phyloP scores from a whole-genome alignment of 116 monocot species.

The Papilionanthe hybrid region DNA sequence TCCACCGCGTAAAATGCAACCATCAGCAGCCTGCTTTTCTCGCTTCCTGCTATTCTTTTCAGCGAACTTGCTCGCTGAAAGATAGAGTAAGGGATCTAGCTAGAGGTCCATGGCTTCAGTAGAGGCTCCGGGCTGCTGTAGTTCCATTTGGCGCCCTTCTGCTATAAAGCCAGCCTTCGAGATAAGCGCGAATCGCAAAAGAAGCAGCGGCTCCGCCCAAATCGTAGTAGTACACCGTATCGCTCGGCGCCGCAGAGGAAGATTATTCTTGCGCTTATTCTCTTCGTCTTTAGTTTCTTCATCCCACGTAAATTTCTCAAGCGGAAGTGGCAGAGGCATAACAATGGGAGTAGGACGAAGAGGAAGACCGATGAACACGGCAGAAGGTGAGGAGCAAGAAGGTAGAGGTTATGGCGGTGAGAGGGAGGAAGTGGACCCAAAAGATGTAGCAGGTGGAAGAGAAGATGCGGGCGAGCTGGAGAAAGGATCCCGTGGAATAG shows the following conservation, averaged over 20 bases:
- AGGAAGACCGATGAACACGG: not conserved
- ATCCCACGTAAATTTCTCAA: no score
- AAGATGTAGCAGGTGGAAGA: constrained; percentile 1
- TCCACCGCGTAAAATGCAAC: not conserved
- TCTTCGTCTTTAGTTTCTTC: not conserved
- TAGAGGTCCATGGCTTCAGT: constrained; percentile 10
- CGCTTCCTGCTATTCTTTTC: not conserved
- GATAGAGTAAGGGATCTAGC: not conserved
- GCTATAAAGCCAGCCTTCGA: no score
- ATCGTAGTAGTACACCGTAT: not conserved
- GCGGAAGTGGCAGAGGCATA: no score
- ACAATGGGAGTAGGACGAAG: not conserved
- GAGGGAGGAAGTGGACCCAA: not conserved
- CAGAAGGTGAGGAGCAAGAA: not conserved
- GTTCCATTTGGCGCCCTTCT: not conserved
- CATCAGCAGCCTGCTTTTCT: not conserved
- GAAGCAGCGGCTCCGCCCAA: not conserved
- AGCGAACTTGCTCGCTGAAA: not conserved
- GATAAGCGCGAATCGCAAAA: no score
- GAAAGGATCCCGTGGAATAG: not conserved
- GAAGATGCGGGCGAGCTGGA: not conserved
- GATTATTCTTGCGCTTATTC: not conserved
- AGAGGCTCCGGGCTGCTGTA: not conserved
- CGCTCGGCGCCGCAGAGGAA: not conserved
- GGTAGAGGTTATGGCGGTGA: not conserved